Conservation (phyloP, 352 stramenopile species). For the Pythium folliculosum region DNA sequence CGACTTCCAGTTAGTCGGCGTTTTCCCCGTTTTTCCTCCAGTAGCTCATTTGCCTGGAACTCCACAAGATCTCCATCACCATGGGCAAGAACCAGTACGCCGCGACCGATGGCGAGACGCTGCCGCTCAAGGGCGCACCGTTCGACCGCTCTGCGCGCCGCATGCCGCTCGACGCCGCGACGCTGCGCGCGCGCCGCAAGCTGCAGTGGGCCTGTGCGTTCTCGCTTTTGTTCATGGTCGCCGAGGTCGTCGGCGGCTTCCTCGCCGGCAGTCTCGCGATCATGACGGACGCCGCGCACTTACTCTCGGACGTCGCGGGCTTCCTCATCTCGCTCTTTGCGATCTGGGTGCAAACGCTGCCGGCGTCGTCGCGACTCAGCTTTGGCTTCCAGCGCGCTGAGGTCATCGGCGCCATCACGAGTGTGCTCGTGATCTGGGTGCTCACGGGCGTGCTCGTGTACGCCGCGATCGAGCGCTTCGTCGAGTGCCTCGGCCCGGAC, state of each 20-base stretch:
- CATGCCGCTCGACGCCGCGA: conserved; percentile 51
- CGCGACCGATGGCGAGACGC: conserved; percentile 49
- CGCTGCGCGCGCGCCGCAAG: conserved; percentile 69
- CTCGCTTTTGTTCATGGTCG: conserved; percentile 94
- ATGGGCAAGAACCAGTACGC: conserved; percentile 46
- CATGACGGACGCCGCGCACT: conserved; percentile 88
- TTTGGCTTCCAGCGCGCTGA: conserved; percentile 97
- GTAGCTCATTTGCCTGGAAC: neutral
- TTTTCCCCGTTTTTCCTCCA: neutral
- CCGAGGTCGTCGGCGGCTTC: conserved; percentile 94
- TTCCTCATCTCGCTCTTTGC: conserved; percentile 87
- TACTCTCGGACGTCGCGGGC: conserved; percentile 75
- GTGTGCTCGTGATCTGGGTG: conserved; percentile 94
- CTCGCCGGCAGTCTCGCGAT: conserved; percentile 95
- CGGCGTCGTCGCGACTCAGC: conserved; percentile 67
- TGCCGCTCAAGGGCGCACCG: conserved; percentile 47
- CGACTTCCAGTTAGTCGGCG: conserved; percentile 15
- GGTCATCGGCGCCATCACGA: conserved; percentile 95
- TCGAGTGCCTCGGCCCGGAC: conserved; percentile 75
- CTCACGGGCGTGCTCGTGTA: conserved; percentile 94
- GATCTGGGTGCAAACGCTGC: conserved; percentile 67
- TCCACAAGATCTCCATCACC: neutral
- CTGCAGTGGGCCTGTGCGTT: conserved; percentile 73
- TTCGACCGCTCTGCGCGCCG: conserved; percentile 35
- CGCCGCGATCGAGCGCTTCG: conserved; percentile 90